Percentiles rank a stretch among this genome's conserved stretches.
phyloP scores from a whole-genome alignment of 768 basidiomycete species.

The Chalciporus pseudorubinellus region DNA sequence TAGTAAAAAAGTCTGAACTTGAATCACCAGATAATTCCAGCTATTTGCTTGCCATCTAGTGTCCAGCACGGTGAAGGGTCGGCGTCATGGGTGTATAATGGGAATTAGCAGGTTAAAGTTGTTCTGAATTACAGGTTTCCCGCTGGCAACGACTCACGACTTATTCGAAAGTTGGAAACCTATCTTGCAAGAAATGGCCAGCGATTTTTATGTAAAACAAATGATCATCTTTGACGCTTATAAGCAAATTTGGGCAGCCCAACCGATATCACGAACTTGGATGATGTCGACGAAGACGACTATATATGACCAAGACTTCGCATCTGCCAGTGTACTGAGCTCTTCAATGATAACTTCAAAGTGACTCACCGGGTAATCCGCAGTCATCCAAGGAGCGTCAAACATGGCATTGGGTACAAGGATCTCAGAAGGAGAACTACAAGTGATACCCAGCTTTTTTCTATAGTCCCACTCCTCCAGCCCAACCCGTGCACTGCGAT shows the following conservation, averaged over 20 bases:
- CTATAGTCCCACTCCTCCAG: constrained; percentile 67
- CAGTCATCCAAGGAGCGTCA: constrained; percentile 81
- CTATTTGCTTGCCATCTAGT: too few relatives aligned
- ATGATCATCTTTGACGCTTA: constrained; percentile 42
- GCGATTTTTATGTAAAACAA: constrained; percentile 8
- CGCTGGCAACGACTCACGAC: too few relatives aligned
- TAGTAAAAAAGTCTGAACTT: too few relatives aligned
- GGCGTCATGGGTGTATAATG: too few relatives aligned
- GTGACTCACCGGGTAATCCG: neutral
- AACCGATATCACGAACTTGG: constrained; percentile 36
- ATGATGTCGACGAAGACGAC: constrained; percentile 41
- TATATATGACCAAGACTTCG: constrained; percentile 46
- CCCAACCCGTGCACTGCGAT: constrained; percentile 28
- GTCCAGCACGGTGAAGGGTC: too few relatives aligned
- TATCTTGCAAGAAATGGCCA: too few relatives aligned
- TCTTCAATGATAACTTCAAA: neutral
- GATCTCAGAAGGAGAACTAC: constrained; percentile 70
- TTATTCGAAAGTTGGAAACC: too few relatives aligned
- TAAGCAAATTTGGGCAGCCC: constrained; percentile 43
- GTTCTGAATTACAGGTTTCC: too few relatives aligned
- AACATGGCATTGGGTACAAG: constrained; percentile 74
- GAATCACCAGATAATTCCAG: too few relatives aligned
- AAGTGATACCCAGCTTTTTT: constrained; percentile 77
- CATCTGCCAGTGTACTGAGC: constrained; percentile 35
- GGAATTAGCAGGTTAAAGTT: too few relatives aligned